A percentile compares a stretch with the other conserved stretches of the same genome.
Conservation (phyloP, 257 asterid species). For the Solanum tarijense region DNA sequence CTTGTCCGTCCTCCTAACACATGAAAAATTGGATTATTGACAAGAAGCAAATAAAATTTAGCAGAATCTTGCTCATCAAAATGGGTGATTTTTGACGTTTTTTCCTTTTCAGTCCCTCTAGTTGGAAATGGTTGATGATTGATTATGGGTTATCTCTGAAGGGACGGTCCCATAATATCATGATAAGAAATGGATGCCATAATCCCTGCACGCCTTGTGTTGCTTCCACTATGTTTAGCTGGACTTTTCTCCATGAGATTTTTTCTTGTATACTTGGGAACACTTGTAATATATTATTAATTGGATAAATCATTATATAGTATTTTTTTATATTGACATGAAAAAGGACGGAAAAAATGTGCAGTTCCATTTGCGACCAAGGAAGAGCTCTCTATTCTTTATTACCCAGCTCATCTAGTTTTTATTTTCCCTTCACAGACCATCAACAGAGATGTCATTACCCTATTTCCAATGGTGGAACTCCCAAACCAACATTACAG, state of each 20-base stretch:
- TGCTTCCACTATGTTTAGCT: background rate
- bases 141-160: background rate
- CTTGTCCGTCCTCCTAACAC: background rate
- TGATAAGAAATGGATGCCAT: background rate
- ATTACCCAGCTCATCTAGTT: background rate
- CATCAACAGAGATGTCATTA: background rate
- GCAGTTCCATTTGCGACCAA: background rate
- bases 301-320: background rate
- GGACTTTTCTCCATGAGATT: background rate
- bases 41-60: background rate
- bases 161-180: background rate
- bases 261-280: background rate
- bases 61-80: background rate
- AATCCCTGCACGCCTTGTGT: background rate
- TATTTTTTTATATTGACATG: background rate
- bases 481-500: background rate
- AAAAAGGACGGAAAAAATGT: background rate
- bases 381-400: background rate
- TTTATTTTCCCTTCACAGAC: background rate
- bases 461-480: background rate
- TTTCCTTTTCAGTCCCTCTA: background rate
- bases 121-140: background rate
- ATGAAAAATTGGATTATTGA: background rate
- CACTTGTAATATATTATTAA: background rate
- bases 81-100: background rate